Base-by-base conservation (phyloP, 257 asterid genomes). In the Sherardia arvensis region DNA sequence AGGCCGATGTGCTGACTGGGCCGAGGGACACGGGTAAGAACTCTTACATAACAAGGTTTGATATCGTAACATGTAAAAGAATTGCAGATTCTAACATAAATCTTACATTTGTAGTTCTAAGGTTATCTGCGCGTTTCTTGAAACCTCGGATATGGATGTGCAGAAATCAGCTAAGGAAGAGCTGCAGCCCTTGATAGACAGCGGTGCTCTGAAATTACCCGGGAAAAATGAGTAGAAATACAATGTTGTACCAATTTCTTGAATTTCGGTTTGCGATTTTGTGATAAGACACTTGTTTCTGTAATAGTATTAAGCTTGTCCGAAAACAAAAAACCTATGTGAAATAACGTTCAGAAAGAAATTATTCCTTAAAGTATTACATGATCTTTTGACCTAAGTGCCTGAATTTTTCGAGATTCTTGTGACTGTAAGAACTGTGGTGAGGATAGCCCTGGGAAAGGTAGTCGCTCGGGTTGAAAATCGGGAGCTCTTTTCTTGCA, bases 11-110 rank as follows among this genome's bases (percentile, higher is more conserved):
- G 81, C 77, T 56, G 59, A 59, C 29, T 85, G 83, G 95, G 87
- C 79, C 45, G 84, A 90, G 70, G 97, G 99, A 36, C 95, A 84
- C 84, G 85, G 97, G 98, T 92, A 72, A 54, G 6, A 15, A 36
- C 22, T n/a, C n/a, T 28, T 8, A 26, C 10, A 10, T 29, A 62
- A 68, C 59, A 61, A 6, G 7, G 10, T 57, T 59, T 26, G 51
- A 14, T 49, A 1, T 29, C 20, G 8, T 57, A 45, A 33, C 14
- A 59, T 63, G 36, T 8, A 18, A 48, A 26, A 26, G 17, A 17
- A n/a, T 6, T 8, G 38, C 49, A 48, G 0, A 23, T 59, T 22
- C 61, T 66, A 48, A 67, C 43, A 3, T 25, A 21, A 30, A 11
- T 30, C 17, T 48, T 45, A 38, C 40, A 58, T 61, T 61, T 74